Evolutionary conservation across 495 filamentous ascomycete species (phyloP).

Genomic region (Poronia punctata): DNA sequence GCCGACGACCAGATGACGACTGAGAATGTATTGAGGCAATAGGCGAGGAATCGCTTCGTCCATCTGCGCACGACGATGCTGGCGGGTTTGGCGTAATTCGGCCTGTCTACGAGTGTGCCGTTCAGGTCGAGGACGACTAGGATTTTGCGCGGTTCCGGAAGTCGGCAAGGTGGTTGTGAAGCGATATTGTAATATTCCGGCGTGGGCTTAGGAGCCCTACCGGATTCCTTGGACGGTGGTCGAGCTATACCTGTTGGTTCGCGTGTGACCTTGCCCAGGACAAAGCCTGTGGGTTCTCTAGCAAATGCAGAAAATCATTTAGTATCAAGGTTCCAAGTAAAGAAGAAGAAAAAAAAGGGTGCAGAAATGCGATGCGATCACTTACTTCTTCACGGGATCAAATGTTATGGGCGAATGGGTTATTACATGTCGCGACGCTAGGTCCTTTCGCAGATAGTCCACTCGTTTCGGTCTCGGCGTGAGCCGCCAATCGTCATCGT

Average conservation of each 20-base stretch:
- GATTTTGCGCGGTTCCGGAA: conserved; percentile 37
- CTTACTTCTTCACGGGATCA: too few species aligned
- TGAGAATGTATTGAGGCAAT: conserved; percentile 57
- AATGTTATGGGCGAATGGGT: too few species aligned
- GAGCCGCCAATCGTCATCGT: too few species aligned
- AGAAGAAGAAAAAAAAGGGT: too few species aligned
- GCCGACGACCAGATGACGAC: conserved; percentile 94
- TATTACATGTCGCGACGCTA: too few species aligned
- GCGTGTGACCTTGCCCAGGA: background rate
- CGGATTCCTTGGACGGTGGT: conserved; percentile 35
- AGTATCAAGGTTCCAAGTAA: too few species aligned
- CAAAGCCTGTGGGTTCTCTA: background rate
- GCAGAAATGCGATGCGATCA: too few species aligned
- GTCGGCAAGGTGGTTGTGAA: conserved; percentile 11
- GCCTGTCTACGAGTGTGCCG: conserved; percentile 76
- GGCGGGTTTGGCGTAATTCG: conserved; percentile 37
- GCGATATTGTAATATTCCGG: conserved; percentile 30
- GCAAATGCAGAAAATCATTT: too few species aligned
- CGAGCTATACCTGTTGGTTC: conserved; percentile 15
- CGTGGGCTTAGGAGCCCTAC: conserved; percentile 42
- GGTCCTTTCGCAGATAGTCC: too few species aligned
- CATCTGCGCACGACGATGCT: conserved; percentile 55
- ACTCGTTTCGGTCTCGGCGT: too few species aligned
- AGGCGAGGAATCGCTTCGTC: conserved; percentile 57
- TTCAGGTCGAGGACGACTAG: conserved; percentile 89